phyloP scores from a whole-genome alignment of 2,329 filamentous ascomycete genomes.

The Tolypocladium album region DNA sequence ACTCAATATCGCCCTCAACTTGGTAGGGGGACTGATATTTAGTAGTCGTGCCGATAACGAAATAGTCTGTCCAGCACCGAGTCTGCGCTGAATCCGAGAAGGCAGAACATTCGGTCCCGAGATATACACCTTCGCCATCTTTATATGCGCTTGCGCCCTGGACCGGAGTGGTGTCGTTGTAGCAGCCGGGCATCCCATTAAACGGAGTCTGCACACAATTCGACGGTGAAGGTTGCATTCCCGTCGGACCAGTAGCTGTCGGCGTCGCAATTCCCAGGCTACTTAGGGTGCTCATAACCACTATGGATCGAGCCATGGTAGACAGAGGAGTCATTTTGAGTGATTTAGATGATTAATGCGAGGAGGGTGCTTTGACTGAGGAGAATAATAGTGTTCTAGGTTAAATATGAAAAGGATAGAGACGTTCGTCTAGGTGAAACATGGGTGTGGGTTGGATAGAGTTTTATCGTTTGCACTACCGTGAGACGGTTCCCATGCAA shows the following conservation, averaged over 20 bases:
- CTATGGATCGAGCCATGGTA: not conserved
- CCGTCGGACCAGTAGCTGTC: not conserved
- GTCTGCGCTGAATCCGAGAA: not conserved
- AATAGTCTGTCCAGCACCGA: not conserved
- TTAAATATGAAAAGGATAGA: not conserved
- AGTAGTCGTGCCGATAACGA: not conserved
- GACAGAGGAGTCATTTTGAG: not conserved
- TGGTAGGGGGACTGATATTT: not conserved
- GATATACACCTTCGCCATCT: not conserved
- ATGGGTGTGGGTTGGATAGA: no score
- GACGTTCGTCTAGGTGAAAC: not conserved
- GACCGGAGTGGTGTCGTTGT: not conserved
- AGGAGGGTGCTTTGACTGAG: not conserved
- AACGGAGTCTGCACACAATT: not conserved
- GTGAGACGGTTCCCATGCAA: no score
- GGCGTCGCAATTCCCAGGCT: not conserved
- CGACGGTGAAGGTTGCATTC: no score
- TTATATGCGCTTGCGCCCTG: not conserved
- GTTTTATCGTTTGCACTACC: no score
- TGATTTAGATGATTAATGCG: not conserved
- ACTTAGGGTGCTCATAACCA: not conserved
- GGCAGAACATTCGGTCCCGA: not conserved
- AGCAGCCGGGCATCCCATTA: not conserved
- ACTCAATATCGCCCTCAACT: not conserved
- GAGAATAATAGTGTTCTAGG: no score